These are phyloP conservation scores for Neofusicoccum laricinum DNA, from an alignment of 2,329 filamentous ascomycete species.

Conservation along the genomic window DNA sequence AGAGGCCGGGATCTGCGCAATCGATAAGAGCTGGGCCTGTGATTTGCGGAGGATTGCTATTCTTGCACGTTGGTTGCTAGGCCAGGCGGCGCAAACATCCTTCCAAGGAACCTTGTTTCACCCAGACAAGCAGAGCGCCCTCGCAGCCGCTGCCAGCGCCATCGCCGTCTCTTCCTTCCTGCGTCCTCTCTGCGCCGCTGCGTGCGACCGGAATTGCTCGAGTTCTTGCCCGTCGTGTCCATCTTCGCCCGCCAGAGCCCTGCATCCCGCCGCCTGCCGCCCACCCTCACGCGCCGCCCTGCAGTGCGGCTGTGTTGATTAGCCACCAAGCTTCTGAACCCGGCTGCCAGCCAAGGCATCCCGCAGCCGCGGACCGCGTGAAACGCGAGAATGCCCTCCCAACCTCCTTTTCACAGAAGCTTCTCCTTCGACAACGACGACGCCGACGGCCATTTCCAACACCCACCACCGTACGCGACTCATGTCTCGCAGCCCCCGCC, in stretches of 20 bases:
- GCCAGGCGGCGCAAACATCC: background rate
- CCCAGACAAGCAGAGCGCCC: background rate
- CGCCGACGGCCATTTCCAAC: background rate
- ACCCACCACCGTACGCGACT: background rate
- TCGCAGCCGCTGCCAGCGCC: background rate
- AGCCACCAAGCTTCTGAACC: conserved; percentile 5
- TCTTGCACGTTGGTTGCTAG: background rate
- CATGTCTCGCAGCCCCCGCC: background rate
- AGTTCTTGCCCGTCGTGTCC: too few species aligned
- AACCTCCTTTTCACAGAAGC: conserved; percentile 10
- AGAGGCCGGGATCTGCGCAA: conserved; percentile 7
- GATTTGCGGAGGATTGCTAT: conserved; percentile 9
- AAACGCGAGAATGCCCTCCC: conserved; percentile 14
- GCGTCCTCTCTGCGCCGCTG: background rate
- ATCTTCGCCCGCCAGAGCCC: too few species aligned
- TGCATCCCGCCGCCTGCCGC: background rate
- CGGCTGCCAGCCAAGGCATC: conserved; percentile 16
- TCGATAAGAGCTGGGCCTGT: background rate
- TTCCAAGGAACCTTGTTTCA: conserved; percentile 1
- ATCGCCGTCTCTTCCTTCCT: background rate
- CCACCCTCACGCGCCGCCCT: conserved; percentile 3
- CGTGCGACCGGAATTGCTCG: too few species aligned
- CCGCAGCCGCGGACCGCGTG: conserved; percentile 9
- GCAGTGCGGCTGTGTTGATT: conserved; percentile 5
- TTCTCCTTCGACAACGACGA: conserved; percentile 14